Evolutionary conservation across 2,329 filamentous ascomycete genomes (phyloP).

Genomic region (Aspergillus fijiensis): DNA sequence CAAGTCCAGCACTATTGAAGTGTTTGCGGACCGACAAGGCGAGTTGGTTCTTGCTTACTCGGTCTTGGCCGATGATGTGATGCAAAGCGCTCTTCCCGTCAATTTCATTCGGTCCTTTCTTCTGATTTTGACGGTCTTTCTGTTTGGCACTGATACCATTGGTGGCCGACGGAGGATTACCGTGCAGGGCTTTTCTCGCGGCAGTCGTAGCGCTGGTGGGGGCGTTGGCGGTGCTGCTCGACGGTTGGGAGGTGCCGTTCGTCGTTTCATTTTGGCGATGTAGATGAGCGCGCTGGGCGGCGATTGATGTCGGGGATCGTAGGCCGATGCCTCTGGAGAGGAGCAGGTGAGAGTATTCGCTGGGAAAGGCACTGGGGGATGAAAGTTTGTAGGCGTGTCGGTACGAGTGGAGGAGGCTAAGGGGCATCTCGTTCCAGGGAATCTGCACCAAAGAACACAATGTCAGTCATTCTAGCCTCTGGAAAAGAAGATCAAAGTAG

Average conservation of each 20-base stretch:
- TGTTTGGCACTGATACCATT: slow-evolving; percentile 15
- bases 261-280: slow-evolving; percentile 14
- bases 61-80: slow-evolving; percentile 37
- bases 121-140: slow-evolving; percentile 9
- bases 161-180: neutral
- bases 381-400: slow-evolving; percentile 49
- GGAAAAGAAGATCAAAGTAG: neutral
- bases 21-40: slow-evolving; percentile 47
- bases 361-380: slow-evolving; percentile 45
- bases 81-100: slow-evolving; percentile 23
- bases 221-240: neutral
- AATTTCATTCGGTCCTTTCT: slow-evolving; percentile 9
- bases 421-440: slow-evolving; percentile 44
- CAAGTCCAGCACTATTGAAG: slow-evolving; percentile 48
- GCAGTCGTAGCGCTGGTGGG: neutral
- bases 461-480: slow-evolving; percentile 10
- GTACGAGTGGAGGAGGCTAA: slow-evolving; percentile 50
- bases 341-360: slow-evolving; percentile 47
- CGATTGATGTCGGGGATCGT: slow-evolving; percentile 46
- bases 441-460: slow-evolving; percentile 31
- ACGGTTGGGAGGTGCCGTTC: slow-evolving; percentile 14
- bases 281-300: slow-evolving; percentile 28
- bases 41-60: slow-evolving; percentile 44
- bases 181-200: slow-evolving; percentile 7
- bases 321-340: slow-evolving; percentile 48